phyloP scores from a whole-genome alignment of 2,329 filamentous ascomycete species.

The Madurella fahalii region DNA sequence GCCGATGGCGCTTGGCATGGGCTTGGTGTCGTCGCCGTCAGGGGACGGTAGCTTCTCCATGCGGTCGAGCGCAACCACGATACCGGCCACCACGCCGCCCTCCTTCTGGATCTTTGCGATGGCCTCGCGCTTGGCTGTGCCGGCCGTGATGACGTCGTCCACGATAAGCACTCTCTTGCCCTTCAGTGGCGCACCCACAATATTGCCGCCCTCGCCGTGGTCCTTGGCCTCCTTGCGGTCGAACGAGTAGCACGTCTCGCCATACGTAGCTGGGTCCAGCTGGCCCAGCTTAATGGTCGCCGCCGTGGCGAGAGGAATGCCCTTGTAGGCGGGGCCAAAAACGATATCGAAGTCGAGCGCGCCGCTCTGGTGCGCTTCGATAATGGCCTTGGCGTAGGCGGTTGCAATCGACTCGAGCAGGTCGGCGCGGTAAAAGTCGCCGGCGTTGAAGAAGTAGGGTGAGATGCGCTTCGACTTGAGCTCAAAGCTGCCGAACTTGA shows the following conservation, averaged over 20 bases:
- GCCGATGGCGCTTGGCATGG: slow-evolving; percentile 76
- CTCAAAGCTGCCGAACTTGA: slow-evolving; percentile 79
- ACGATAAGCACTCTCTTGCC: slow-evolving; percentile 86
- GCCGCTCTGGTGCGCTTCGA: slow-evolving; percentile 40
- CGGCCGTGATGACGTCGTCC: slow-evolving; percentile 94
- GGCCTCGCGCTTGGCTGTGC: slow-evolving; percentile 89
- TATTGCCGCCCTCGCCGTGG: slow-evolving; percentile 90
- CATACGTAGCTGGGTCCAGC: slow-evolving; percentile 62
- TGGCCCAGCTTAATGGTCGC: slow-evolving; percentile 71
- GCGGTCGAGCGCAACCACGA: slow-evolving; percentile 83
- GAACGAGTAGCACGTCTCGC: slow-evolving; percentile 75
- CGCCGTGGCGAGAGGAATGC: slow-evolving; percentile 81
- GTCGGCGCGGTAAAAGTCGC: slow-evolving; percentile 77
- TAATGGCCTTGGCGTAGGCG: slow-evolving; percentile 71
- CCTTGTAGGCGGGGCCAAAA: slow-evolving; percentile 95
- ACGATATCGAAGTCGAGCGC: slow-evolving; percentile 70
- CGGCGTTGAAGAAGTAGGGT: slow-evolving; percentile 98
- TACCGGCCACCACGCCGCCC: slow-evolving; percentile 79
- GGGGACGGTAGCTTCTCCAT: slow-evolving; percentile 71
- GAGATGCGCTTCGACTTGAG: slow-evolving; percentile 90
- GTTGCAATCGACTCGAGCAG: slow-evolving; percentile 73
- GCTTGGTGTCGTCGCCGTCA: slow-evolving; percentile 63
- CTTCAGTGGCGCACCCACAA: slow-evolving; percentile 81
- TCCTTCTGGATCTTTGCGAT: slow-evolving; percentile 83
- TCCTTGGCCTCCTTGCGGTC: slow-evolving; percentile 96